Evolutionary conservation across 1,284 basidiomycete genomes (phyloP).

Genomic region (Microbotryum lychnidis-dioicae): DNA sequence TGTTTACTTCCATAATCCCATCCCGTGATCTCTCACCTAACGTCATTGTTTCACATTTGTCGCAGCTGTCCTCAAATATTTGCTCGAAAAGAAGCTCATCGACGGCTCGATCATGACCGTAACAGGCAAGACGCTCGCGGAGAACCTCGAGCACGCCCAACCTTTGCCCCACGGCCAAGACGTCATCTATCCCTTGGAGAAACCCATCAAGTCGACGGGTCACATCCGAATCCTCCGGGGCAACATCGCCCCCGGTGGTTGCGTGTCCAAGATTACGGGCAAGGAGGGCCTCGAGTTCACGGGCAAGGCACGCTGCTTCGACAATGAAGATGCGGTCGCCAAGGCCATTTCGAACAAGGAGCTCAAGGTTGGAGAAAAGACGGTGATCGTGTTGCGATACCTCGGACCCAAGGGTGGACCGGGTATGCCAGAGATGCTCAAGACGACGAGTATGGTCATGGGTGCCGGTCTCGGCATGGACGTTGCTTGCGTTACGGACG

Average conservation of each 20-base stretch:
- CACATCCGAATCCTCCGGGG: conserved; percentile 83
- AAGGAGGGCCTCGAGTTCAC: conserved; percentile 87
- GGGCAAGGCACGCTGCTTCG: conserved; percentile 74
- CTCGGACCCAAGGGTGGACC: conserved; percentile 84
- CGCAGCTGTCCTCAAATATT: conserved; percentile 68
- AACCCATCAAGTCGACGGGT: conserved; percentile 79
- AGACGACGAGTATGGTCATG: conserved; percentile 83
- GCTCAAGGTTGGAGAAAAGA: conserved; percentile 81
- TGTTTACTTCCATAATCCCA: background rate
- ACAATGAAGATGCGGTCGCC: conserved; percentile 72
- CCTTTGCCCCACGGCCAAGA: conserved; percentile 66
- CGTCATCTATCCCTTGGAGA: conserved; percentile 70
- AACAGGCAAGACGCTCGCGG: conserved; percentile 74
- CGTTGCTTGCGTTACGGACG: conserved; percentile 91
- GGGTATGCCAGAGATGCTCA: conserved; percentile 93
- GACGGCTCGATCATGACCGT: conserved; percentile 80
- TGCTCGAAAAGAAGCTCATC: conserved; percentile 70
- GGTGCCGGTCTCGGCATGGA: conserved; percentile 85
- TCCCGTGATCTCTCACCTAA: conserved; percentile 49
- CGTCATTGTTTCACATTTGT: conserved; percentile 36
- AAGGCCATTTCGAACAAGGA: conserved; percentile 71
- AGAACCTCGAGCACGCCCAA: conserved; percentile 75
- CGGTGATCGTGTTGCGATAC: conserved; percentile 74
- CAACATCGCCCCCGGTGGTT: conserved; percentile 83
- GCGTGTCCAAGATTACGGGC: conserved; percentile 92